phyloP scores from a whole-genome alignment of 768 basidiomycete genomes.

The Hypholoma fasciculare region DNA sequence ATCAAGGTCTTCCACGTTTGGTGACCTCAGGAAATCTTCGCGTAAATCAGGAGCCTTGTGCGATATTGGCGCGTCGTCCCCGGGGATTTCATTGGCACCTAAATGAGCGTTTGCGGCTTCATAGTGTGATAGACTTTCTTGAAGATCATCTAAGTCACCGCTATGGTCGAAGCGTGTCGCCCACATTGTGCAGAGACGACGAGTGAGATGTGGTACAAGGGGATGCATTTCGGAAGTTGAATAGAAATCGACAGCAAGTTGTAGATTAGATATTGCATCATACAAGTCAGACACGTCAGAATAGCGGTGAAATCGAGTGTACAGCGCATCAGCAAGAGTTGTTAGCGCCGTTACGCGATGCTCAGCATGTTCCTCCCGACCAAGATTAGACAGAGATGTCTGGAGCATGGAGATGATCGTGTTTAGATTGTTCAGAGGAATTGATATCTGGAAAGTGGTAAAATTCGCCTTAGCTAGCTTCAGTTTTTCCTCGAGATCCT shows the following conservation, averaged over 20 bases:
- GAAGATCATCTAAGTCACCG: background rate
- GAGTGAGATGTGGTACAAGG: background rate
- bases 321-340: background rate
- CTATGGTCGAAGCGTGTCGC: background rate
- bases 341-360: background rate
- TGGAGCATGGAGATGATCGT: background rate
- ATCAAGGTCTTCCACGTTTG: background rate
- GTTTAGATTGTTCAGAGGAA: background rate
- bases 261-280: conserved; percentile 1
- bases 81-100: background rate
- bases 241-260: background rate
- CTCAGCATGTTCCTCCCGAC: background rate
- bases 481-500: background rate
- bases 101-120: background rate
- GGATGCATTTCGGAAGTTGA: background rate
- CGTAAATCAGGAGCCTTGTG: background rate
- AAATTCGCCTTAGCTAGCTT: background rate
- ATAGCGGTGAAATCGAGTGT: background rate
- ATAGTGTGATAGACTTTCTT: background rate
- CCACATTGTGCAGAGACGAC: background rate
- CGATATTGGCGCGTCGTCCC: background rate
- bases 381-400: background rate
- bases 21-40: background rate
- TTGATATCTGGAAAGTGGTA: background rate
- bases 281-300: background rate